Conservation (phyloP, 805 yeast genomes). For the Scheffersomyces amazonensis region DNA sequence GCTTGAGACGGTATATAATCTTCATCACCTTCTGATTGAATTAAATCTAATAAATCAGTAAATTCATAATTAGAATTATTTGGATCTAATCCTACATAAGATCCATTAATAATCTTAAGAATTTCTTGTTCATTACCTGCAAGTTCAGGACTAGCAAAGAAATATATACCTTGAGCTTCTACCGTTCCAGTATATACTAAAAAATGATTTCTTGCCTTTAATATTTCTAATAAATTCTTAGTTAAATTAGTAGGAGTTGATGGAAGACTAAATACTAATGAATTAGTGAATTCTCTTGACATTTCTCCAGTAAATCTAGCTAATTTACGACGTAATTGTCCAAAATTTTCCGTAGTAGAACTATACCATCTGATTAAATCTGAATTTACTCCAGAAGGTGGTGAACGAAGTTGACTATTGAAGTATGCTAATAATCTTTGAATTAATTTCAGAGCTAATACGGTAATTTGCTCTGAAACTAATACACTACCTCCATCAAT, state of each 20-base stretch:
- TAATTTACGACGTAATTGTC: constrained; percentile 75
- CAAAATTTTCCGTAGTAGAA: constrained; percentile 66
- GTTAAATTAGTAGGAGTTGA: constrained; percentile 40
- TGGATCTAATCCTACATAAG: constrained; percentile 36
- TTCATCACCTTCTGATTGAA: constrained; percentile 13
- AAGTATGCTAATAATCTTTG: constrained; percentile 69
- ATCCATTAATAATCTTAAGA: constrained; percentile 35
- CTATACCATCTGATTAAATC: constrained; percentile 61
- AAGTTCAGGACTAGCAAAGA: constrained; percentile 69
- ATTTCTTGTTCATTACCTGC: constrained; percentile 38
- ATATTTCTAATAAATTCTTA: constrained; percentile 51
- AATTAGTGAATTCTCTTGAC: constrained; percentile 69
- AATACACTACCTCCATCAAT: constrained; percentile 79
- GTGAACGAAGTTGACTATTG: constrained; percentile 61
- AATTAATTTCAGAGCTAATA: constrained; percentile 63
- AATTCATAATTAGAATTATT: constrained; percentile 22
- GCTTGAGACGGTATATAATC: constrained; percentile 11
- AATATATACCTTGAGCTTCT: constrained; percentile 73
- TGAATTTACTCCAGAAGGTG: constrained; percentile 44
- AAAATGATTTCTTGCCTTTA: constrained; percentile 69
- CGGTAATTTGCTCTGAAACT: constrained; percentile 73
- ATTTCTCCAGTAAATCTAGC: constrained; percentile 71
- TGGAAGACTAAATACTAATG: constrained; percentile 57
- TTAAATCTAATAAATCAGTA: constrained; percentile 20
- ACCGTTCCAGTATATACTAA: constrained; percentile 70